phyloP scores from a whole-genome alignment of 306 rosid species.

The Quercus glauca region DNA sequence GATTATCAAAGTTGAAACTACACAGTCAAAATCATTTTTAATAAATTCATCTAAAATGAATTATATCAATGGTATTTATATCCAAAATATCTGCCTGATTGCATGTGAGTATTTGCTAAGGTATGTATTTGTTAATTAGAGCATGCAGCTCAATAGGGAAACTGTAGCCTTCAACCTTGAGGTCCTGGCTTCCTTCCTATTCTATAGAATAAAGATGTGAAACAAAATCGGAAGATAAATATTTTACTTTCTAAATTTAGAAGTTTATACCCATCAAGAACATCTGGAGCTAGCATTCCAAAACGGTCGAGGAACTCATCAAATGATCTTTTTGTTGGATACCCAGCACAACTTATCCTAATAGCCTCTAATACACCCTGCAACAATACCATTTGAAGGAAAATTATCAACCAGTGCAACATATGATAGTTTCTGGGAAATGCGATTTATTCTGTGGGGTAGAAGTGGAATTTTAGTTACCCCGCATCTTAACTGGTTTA shows the following conservation, averaged over 20 bases:
- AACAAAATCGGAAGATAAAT: background rate
- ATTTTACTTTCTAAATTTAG: constrained; percentile 2
- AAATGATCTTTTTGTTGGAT: constrained; percentile 82
- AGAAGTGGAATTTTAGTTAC: constrained; percentile 40
- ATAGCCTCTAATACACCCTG: constrained; percentile 96
- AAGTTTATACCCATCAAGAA: constrained; percentile 68
- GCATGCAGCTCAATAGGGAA: constrained; percentile 12
- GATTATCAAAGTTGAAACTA: background rate
- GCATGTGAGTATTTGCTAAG: constrained; percentile 1
- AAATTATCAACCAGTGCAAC: background rate
- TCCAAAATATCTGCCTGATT: background rate
- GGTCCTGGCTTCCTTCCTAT: constrained; percentile 21
- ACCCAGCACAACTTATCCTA: constrained; percentile 88
- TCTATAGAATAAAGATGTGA: background rate
- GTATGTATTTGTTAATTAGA: background rate
- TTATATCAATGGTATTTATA: background rate
- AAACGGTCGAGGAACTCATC: constrained; percentile 88
- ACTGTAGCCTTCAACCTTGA: constrained; percentile 11
- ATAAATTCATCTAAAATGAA: constrained; percentile 8
- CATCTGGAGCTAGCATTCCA: constrained; percentile 85
- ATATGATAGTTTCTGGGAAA: constrained; percentile 1
- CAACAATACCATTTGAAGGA: constrained; percentile 10
- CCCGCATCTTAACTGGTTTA: constrained; percentile 86
- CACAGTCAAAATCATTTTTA: constrained; percentile 6
- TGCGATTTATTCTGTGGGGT: background rate